Percentiles rank a stretch among this genome's conserved stretches.
Evolutionary conservation across 768 basidiomycete genomes (phyloP).

Genomic region (Boletus rex-veris): DNA sequence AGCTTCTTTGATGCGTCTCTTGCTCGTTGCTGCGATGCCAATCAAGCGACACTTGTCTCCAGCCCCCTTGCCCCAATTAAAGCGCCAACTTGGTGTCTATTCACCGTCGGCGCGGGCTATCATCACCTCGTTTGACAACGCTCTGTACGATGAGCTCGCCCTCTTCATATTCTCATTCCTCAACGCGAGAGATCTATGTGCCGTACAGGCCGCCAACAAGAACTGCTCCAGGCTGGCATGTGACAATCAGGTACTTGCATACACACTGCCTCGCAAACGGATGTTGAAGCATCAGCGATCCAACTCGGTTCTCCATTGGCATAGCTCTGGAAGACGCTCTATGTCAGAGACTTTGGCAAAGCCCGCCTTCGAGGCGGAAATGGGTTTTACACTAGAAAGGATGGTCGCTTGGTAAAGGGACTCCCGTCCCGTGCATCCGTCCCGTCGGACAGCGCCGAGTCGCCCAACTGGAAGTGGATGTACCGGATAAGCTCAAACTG

Average conservation of each 20-base stretch:
- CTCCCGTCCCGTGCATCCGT: constrained; percentile 50
- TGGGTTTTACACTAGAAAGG: constrained; percentile 54
- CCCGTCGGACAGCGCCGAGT: constrained; percentile 27
- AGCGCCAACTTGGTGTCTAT: constrained; percentile 43
- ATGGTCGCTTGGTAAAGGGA: constrained; percentile 56
- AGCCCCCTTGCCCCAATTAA: constrained; percentile 50
- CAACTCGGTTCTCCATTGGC: constrained; percentile 1
- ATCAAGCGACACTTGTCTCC: constrained; percentile 51
- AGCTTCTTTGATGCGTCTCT: not conserved
- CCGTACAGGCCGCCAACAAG: constrained; percentile 55
- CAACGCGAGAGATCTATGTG: constrained; percentile 63
- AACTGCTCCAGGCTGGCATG: constrained; percentile 65
- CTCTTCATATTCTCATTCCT: constrained; percentile 72
- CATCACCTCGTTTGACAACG: constrained; percentile 45
- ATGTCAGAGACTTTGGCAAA: constrained; percentile 62
- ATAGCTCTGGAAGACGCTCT: constrained; percentile 67
- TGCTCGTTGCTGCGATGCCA: constrained; percentile 31
- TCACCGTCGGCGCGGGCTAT: constrained; percentile 10
- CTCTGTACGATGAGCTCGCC: constrained; percentile 73
- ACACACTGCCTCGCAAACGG: not conserved
- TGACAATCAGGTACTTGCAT: constrained; percentile 56
- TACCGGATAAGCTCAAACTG: constrained; percentile 82
- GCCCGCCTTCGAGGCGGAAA: constrained; percentile 62
- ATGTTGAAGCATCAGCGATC: constrained; percentile 16
- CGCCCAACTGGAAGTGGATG: constrained; percentile 79